Conservation (phyloP, 176 grass and related monocot species). For the Pontederia paniculata region DNA sequence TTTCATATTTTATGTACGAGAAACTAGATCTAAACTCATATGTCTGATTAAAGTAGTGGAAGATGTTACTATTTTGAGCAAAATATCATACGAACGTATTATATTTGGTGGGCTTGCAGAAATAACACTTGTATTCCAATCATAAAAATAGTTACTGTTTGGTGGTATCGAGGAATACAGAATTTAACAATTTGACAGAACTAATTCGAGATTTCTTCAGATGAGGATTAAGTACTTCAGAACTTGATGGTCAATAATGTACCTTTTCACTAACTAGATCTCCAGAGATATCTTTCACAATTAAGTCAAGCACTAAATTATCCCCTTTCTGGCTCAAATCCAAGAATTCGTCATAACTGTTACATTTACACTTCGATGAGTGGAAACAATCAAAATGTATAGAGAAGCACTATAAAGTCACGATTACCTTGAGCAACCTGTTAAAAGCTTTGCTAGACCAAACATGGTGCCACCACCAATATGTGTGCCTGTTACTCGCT, state of each 20-base stretch:
- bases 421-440: slow-evolving; percentile 72
- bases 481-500: slow-evolving; percentile 94
- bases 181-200: neutral
- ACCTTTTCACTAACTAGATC: slow-evolving; percentile 93
- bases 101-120: no score
- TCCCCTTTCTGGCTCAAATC: slow-evolving; percentile 93
- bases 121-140: no score
- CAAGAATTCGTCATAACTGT: slow-evolving; percentile 97
- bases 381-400: slow-evolving; percentile 12
- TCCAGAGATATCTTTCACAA: slow-evolving; percentile 98
- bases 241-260: neutral
- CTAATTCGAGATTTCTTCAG: neutral
- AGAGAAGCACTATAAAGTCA: slow-evolving; percentile 1
- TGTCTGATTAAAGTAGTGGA: no score
- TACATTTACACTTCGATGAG: slow-evolving; percentile 30
- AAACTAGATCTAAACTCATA: no score
- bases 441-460: slow-evolving; percentile 96
- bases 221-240: neutral
- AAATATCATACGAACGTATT: no score
- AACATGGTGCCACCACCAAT: slow-evolving; percentile 92
- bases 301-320: slow-evolving; percentile 90
- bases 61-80: no score
- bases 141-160: no score
- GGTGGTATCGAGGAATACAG: neutral
- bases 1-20: no score